These are phyloP conservation scores for Colletotrichum ledebouriae DNA, from an alignment of 2,329 filamentous ascomycete genomes.

Conservation along the genomic window DNA sequence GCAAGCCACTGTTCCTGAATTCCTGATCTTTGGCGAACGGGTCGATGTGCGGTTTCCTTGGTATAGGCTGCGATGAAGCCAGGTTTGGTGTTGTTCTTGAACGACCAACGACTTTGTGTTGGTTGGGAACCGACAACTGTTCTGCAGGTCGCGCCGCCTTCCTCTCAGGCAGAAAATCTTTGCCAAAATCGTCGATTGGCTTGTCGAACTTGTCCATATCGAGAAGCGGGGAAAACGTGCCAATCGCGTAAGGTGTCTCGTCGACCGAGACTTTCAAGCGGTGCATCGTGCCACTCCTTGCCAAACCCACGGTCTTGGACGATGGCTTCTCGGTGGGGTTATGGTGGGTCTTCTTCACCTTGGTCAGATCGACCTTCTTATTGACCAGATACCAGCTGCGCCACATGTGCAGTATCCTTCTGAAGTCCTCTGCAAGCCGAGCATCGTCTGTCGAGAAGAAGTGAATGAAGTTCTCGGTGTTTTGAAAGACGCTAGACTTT, in stretches of 20 bases:
- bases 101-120: slow-evolving; percentile 34
- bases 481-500: slow-evolving; percentile 85
- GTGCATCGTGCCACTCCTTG: slow-evolving; percentile 50
- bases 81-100: slow-evolving; percentile 31
- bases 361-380: slow-evolving; percentile 68
- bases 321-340: slow-evolving; percentile 46
- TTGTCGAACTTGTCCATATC: slow-evolving; percentile 72
- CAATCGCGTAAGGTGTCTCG: slow-evolving; percentile 72
- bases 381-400: slow-evolving; percentile 92
- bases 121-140: slow-evolving; percentile 12
- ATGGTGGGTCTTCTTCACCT: slow-evolving; percentile 50
- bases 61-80: slow-evolving; percentile 20
- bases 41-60: slow-evolving; percentile 30
- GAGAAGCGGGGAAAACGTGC: slow-evolving; percentile 76
- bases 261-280: slow-evolving; percentile 59
- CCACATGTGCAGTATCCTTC: slow-evolving; percentile 81
- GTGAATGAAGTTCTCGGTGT: slow-evolving; percentile 88
- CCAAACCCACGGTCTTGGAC: slow-evolving; percentile 49
- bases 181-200: slow-evolving; percentile 63
- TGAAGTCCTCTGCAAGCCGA: slow-evolving; percentile 75
- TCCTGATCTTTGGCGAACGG: slow-evolving; percentile 52
- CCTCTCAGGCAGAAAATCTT: slow-evolving; percentile 54
- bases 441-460: slow-evolving; percentile 88
- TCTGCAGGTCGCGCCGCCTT: slow-evolving; percentile 21
- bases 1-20: slow-evolving; percentile 65